Base-by-base conservation (phyloP, 2,329 filamentous ascomycete species). In the Tolypocladium amazonense region DNA sequence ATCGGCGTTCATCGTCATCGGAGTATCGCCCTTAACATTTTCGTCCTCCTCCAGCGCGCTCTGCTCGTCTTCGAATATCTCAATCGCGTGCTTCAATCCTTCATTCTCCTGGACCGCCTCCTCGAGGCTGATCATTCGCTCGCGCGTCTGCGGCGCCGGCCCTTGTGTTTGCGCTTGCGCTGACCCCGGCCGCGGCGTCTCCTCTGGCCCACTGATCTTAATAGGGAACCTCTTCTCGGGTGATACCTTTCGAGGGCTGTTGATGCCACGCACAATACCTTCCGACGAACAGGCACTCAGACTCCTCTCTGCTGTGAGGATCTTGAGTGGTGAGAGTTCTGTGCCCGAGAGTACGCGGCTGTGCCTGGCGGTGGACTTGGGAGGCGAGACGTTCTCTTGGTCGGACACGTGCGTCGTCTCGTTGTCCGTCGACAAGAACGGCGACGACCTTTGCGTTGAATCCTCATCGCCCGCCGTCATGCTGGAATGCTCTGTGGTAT, bases 211-310 rank as follows among this genome's bases (percentile, higher is more conserved):
- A 72, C 76, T 80, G 67, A 85, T 74, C 70, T 81, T 84, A 65
- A 87, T 78, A 59, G 84, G 84, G 66, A 87, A 87, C 60, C 84
- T 77, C 70, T 81, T 84, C 63, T 81, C 81, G 20, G 82, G 81
- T 47, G 69, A 79, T 53, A 77, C 63, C 63, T 77, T 81, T 59
- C 79, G 72, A 35, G 81, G 78, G 64, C 77, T 82, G 52, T 75
- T 43, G 35, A 59, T 41, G 73, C 11, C 71, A 67, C 54, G 71
- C 65, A 18, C 69, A 67, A 58, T 69, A 67, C 65, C 69, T 53
- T 65, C 60, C 60, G 59, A 67, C 57, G 43, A 60, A 60, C 61
- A 63, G 54, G 63, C n/a, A 54, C 56, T 56, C 57, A 60, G 53
- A 59, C 63, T 57, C 62, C 62, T 66, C 61, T 72, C 70, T 45